Evolutionary conservation across 495 filamentous ascomycete genomes (phyloP), one percentile per base, ranked within the genome.

Genomic region (Talaromyces trachyspermus): DNA sequence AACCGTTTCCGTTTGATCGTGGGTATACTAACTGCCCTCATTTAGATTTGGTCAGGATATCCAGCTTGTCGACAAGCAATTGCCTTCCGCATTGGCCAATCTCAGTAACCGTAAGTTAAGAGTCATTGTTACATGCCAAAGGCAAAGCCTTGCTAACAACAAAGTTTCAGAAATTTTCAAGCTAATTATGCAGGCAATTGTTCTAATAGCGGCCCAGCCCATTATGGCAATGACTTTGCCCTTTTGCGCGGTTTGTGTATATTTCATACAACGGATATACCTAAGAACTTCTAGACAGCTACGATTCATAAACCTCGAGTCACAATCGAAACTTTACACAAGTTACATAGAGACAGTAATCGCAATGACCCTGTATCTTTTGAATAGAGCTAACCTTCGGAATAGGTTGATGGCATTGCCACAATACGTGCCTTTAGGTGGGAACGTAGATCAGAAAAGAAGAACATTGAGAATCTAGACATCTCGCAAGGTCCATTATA

Each of bases 371-470:
- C 18, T 29, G 19, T 20, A 12, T 30, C 4, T n/a, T n/a, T n/a
- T n/a, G n/a, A n/a, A n/a, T n/a, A n/a, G n/a, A n/a, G n/a, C n/a
- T n/a, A n/a, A n/a, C n/a, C n/a, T n/a, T n/a, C n/a, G n/a, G n/a
- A n/a, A n/a, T n/a, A 56, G 50, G 41, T 50, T 11, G 60, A 66
- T 0, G 77, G 76, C 15, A 54, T 77, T 8, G 51, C 56, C 8
- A 77, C 74, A n/a, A 71, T 77, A 43, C 64, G 76, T 12, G 66
- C 74, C 0, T 75, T 76, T 43, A 68, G 65, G 2, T 75, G 74
- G 66, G 50, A 17, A 11, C 9, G 25, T 5, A 22, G 11, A 9
- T 15, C 25, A 14, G 37, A 14, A 37, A 18, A 46, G 2, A 22
- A 26, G 2, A 46, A 46, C 20, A 27, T 36, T 19, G 29, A 0